Evolutionary conservation across 2,329 filamentous ascomycete genomes (phyloP), one percentile per base, ranked within the genome.

Genomic region (Neoscytalidium dimidiatum): DNA sequence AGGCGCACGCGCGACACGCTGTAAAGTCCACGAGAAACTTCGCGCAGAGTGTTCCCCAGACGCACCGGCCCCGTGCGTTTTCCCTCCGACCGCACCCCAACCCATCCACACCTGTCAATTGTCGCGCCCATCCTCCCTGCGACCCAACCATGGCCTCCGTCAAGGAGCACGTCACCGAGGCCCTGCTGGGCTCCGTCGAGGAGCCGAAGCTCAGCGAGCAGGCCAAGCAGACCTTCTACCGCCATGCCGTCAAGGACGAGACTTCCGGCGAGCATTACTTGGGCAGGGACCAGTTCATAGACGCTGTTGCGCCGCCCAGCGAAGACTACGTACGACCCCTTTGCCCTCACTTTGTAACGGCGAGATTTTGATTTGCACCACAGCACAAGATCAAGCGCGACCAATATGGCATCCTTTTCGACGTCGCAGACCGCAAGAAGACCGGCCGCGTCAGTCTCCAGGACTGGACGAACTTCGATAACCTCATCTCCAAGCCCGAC

Each of bases 331-430:
- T 97, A 82, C 88, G 91, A 71, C 65, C 61, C 65, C 63, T 64
- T 67, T 68, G 66, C 53, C 67, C 65, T 63, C 68, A 52, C 67
- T 66, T 60, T 33, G 62, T 29, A 60, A 66, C 70, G 97, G 94
- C 94, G 97, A 84, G 17, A 98, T 53, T 67, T 66, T 67, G 68
- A 64, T 68, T 66, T 63, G 28, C 65, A 49, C 56, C 65, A 70
- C 75, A 98, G 94, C 94, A 97, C 84, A 99, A 99, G 80, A 98
- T 99, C 83, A 92, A 93, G 81, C 90, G 94, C 71, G 91, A 96
- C 72, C 95, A 98, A 78, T 99, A 97, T 80, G 89, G 90, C 61
- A 91, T 99, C 74, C 90, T 99, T 53, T 99, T 99, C 80, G 84
- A 85, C 68, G 91, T 99, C 66, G 95, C 95, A 72, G 95, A 99